phyloP scores from a whole-genome alignment of 179 eudicot genomes.

The Silene vulgaris region DNA sequence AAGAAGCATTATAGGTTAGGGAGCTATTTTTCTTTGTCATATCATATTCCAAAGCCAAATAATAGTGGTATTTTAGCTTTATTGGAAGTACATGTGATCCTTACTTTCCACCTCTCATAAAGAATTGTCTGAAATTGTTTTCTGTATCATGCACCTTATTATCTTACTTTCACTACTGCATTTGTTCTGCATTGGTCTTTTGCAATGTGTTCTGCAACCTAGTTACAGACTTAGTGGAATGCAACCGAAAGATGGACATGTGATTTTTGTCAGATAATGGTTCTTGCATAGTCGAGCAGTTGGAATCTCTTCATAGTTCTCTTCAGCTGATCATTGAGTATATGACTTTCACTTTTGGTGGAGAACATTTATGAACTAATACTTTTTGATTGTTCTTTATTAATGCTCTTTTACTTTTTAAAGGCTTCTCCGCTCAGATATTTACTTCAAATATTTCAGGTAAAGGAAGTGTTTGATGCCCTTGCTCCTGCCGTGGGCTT shows the following conservation, averaged over 20 bases:
- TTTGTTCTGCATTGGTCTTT: neutral
- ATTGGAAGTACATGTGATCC: too few relatives aligned
- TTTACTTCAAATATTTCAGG: slow-evolving; percentile 41
- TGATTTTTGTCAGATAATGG: neutral
- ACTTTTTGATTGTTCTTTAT: neutral
- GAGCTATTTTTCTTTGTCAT: too few relatives aligned
- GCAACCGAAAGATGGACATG: neutral
- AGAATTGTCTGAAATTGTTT: too few relatives aligned
- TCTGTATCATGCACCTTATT: too few relatives aligned
- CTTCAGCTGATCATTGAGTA: slow-evolving; percentile 7
- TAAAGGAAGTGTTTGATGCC: slow-evolving; percentile 75
- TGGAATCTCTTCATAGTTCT: neutral
- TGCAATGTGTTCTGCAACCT: neutral
- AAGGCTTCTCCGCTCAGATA: neutral
- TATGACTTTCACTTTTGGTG: neutral
- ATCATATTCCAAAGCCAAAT: too few relatives aligned
- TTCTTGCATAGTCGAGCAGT: neutral
- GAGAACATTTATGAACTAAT: neutral
- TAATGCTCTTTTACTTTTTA: neutral
- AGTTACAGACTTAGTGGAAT: neutral
- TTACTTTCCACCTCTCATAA: too few relatives aligned
- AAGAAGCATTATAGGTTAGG: too few relatives aligned
- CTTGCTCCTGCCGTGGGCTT: slow-evolving; percentile 92
- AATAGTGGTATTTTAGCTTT: too few relatives aligned
- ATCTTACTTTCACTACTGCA: neutral